Conservation (phyloP, 192 early-diverging fungal genomes). For the Gaertneriomyces sp. region DNA sequence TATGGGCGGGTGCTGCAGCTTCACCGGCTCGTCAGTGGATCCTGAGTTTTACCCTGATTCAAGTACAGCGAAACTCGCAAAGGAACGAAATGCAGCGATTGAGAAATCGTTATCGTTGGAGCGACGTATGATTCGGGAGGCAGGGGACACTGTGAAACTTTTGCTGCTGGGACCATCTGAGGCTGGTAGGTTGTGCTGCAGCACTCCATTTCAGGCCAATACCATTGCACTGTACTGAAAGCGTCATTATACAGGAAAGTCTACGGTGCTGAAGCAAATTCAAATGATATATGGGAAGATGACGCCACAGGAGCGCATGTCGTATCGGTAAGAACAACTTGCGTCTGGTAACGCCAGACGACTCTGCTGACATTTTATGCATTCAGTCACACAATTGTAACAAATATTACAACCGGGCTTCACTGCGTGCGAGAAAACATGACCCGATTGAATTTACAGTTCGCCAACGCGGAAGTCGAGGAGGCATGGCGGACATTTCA, state of each 20-base stretch:
- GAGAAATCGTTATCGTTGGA: slow-evolving; percentile 18
- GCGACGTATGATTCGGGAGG: slow-evolving; percentile 21
- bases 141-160: slow-evolving; percentile 36
- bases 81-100: slow-evolving; percentile 28
- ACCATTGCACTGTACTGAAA: too few species aligned
- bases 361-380: too few species aligned
- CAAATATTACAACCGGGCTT: slow-evolving; percentile 34
- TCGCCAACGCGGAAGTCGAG: background rate
- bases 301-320: slow-evolving; percentile 32
- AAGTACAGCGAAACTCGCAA: slow-evolving; percentile 26
- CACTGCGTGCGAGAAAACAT: slow-evolving; percentile 35
- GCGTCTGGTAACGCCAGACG: too few species aligned
- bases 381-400: slow-evolving; percentile 21
- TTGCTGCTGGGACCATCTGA: slow-evolving; percentile 44
- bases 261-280: slow-evolving; percentile 46
- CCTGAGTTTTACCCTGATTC: too few species aligned
- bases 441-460: slow-evolving; percentile 14
- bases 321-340: slow-evolving; percentile 14
- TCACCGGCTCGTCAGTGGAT: slow-evolving; percentile 2
- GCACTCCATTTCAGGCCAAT: too few species aligned
- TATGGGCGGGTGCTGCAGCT: slow-evolving; percentile 39
- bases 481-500: background rate
- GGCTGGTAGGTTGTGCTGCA: slow-evolving; percentile 10
- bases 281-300: slow-evolving; percentile 36
- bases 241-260: slow-evolving; percentile 21